These are phyloP conservation scores for Paramecium tetraurelia DNA, from an alignment of 73 alveolate species.

Conservation along the genomic window DNA sequence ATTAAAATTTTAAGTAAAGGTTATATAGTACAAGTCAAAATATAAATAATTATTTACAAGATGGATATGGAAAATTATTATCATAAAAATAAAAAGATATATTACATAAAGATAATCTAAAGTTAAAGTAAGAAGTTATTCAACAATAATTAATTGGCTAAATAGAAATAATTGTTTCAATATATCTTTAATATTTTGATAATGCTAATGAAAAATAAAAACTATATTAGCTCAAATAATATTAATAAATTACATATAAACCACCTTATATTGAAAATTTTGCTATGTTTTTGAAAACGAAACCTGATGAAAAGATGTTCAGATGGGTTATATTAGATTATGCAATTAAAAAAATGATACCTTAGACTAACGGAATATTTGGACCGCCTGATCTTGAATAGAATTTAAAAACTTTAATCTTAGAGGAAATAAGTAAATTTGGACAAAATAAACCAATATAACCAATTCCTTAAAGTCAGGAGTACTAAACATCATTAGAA, in stretches of 20 bases:
- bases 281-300: neutral
- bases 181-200: neutral
- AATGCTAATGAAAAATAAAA: neutral
- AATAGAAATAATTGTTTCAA: neutral
- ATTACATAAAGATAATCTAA: neutral
- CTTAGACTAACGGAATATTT: neutral
- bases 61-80: neutral
- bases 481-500: neutral
- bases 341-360: neutral
- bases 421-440: neutral
- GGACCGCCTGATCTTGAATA: neutral
- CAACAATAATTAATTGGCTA: neutral
- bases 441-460: neutral
- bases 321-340: constrained; percentile 39
- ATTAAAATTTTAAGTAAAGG: neutral
- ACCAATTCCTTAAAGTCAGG: neutral
- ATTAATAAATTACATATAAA: neutral
- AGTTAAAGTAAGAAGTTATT: constrained; percentile 14
- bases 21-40: neutral
- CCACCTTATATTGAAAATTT: neutral
- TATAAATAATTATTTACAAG: neutral
- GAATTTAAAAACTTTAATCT: neutral
- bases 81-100: neutral
- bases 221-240: neutral
- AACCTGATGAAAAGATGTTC: neutral